Base-by-base conservation (phyloP, 805 yeast species). In the Starmerella powellii region DNA sequence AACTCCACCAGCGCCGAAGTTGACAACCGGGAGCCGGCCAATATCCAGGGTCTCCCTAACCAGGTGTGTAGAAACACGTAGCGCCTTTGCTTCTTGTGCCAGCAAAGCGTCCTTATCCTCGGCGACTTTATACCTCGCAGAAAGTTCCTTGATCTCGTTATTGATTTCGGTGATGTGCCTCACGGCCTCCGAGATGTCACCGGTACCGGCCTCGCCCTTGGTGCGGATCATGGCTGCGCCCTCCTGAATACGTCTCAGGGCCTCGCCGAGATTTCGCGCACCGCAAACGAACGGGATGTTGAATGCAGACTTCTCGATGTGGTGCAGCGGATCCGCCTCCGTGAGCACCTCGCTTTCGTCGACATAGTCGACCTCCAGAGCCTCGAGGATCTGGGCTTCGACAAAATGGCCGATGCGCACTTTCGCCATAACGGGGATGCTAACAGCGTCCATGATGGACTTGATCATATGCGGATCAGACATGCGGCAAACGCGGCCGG, bases 141-240 rank as follows among this genome's bases (percentile, higher is more conserved):
- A 19, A 28, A 24, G 31, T 48, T 71, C 71, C 37, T 64, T 62
- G 53, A 80, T 76, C 54, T 80, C 73, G 39, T 62, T 56, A 46
- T 66, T 70, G 59, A 82, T 77, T 50, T 70, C 66, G 42, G 74
- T 68, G 51, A 82, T 77, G 60, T 81, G 93, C 56, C 69, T 72
- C 44, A 81, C 84, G 12, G 91, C 91, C 61, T 81, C 88, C 32
- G 83, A 74, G 40, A 81, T 76, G 61, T 81, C 91, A 42, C 93
- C 93, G 30, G 93, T 82, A 34, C 93, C 93, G 28, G 93, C 91
- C 60, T 81, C 93, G 52, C 93, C 93, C 63, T 81, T 81, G 50
- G 91, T 78, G 60, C 91, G 71, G 58, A 81, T 72, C 88, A 81
- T 80, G 26, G 88, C 87, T 29, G 91, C 88, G 51, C 91, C 91